Percentiles rank a stretch among this genome's conserved stretches.
These are phyloP conservation scores for Aspergillus panamensis DNA, from an alignment of 495 filamentous ascomycete species.

Conservation along the genomic window DNA sequence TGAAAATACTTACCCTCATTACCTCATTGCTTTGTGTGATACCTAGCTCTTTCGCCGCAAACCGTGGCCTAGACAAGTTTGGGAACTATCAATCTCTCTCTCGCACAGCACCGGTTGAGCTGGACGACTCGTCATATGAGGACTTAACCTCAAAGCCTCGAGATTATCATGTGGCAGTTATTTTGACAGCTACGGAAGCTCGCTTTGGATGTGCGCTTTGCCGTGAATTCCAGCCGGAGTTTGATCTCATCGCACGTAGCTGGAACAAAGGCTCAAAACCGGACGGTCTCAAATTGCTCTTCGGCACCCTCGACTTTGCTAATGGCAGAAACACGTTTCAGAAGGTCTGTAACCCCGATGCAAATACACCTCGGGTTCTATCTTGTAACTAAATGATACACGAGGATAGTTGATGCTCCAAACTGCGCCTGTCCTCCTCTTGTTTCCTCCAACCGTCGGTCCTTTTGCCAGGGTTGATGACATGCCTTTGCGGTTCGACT, in stretches of 20 bases:
- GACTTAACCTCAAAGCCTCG: slow-evolving; percentile 72
- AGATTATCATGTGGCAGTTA: slow-evolving; percentile 77
- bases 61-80: slow-evolving; percentile 49
- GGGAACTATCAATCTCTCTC: slow-evolving; percentile 63
- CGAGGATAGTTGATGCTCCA: slow-evolving; percentile 75
- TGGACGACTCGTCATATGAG: slow-evolving; percentile 71
- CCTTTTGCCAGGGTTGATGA: slow-evolving; percentile 67
- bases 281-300: slow-evolving; percentile 68
- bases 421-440: slow-evolving; percentile 84
- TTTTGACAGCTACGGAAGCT: slow-evolving; percentile 83
- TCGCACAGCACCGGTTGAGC: slow-evolving; percentile 63
- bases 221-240: slow-evolving; percentile 89
- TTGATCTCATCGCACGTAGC: slow-evolving; percentile 81
- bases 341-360: slow-evolving; percentile 57
- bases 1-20: slow-evolving; percentile 53
- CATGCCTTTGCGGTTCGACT: slow-evolving; percentile 80
- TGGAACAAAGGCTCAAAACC: slow-evolving; percentile 79
- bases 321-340: slow-evolving; percentile 86
- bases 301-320: slow-evolving; percentile 83
- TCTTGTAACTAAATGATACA: slow-evolving; percentile 10
- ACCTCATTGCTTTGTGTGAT: slow-evolving; percentile 50
- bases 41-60: slow-evolving; percentile 40
- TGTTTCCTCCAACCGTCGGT: slow-evolving; percentile 88
- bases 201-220: slow-evolving; percentile 86
- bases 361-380: neutral